Base-by-base conservation (phyloP, 495 filamentous ascomycete species). In the Platismatia glauca region DNA sequence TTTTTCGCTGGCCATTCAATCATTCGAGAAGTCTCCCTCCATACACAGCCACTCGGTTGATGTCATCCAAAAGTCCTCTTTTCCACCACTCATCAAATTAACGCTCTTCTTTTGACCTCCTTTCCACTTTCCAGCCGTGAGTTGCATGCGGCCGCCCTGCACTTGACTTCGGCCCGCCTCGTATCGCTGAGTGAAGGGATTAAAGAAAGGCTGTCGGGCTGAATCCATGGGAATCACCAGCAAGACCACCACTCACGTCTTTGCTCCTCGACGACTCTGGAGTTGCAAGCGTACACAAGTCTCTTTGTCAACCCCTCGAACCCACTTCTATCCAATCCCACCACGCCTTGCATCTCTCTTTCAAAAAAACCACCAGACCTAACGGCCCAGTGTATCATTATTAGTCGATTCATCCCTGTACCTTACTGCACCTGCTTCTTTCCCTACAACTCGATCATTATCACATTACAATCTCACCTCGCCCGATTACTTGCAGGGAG, bases 161-260 rank as follows among this genome's bases (percentile, higher is more conserved):
- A 41, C 60, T 62, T 46, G 52, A 53, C 29, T 29, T 62, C 60
- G 60, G 60, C 46, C 60, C 60, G 60, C 60, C 53, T 62, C 60
- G 60, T 62, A 55, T 62, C 56, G 60, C 60, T 57, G 55, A 31
- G 43, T 27, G 24, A 58, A 57, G 34, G 38, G 15, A 38, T 3
- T 18, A 62, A 57, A 58, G 55, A 56, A 46, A 50, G 41, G 58
- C 60, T 55, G 29, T 53, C 29, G 13, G 50, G 29, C 50, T 53
- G 29, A 34, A 16, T 11, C 29, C 29, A 1, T 33, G 15, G 50
- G 6, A 18, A 20, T 33, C 15, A 53, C 16, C 27, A 53, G 48
- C 15, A 29, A 24, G 48, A 52, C 48, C 3, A 29, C 15, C 50
- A 33, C 18, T 53, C 50, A 7, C 27, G 3, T 11, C 29, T 18